Evolutionary conservation across 1,139 yeast genomes (phyloP).

Genomic region (Scheffersomyces titani): DNA sequence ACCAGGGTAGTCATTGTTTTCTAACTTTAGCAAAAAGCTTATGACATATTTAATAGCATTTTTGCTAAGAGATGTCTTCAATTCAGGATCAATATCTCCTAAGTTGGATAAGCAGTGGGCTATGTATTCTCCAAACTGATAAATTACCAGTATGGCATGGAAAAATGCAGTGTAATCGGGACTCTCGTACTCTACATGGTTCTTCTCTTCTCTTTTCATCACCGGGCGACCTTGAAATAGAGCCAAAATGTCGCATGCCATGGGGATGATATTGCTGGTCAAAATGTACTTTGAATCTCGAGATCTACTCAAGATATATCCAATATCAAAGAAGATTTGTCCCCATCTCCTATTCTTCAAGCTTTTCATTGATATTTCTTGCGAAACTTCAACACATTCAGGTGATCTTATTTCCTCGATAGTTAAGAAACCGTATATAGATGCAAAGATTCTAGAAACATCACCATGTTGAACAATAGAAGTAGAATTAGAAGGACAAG

Average conservation of each 20-base stretch:
- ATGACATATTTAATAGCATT: slow-evolving; percentile 36
- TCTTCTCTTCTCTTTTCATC: slow-evolving; percentile 69
- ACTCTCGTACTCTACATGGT: slow-evolving; percentile 89
- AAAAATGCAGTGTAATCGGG: slow-evolving; percentile 84
- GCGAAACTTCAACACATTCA: slow-evolving; percentile 40
- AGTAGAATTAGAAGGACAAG: slow-evolving; percentile 79
- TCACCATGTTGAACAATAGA: slow-evolving; percentile 71
- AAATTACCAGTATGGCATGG: slow-evolving; percentile 71
- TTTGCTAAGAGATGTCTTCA: slow-evolving; percentile 21
- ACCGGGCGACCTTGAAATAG: slow-evolving; percentile 84
- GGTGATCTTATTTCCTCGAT: slow-evolving; percentile 55
- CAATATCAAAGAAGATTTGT: slow-evolving; percentile 81
- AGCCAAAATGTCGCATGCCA: slow-evolving; percentile 63
- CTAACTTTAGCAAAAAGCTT: slow-evolving; percentile 30
- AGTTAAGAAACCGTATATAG: slow-evolving; percentile 67
- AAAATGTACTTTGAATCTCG: slow-evolving; percentile 47
- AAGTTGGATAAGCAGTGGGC: slow-evolving; percentile 50
- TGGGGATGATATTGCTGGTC: slow-evolving; percentile 38
- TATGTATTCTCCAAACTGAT: slow-evolving; percentile 60
- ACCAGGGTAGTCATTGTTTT: slow-evolving; percentile 30
- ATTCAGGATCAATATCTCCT: slow-evolving; percentile 15
- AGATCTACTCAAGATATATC: slow-evolving; percentile 74
- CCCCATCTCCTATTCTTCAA: slow-evolving; percentile 82
- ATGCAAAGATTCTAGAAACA: slow-evolving; percentile 63
- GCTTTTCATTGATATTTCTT: slow-evolving; percentile 45